These are phyloP conservation scores for Nelumbo lutea DNA, from an alignment of 164 flowering plant genomes.

Conservation along the genomic window DNA sequence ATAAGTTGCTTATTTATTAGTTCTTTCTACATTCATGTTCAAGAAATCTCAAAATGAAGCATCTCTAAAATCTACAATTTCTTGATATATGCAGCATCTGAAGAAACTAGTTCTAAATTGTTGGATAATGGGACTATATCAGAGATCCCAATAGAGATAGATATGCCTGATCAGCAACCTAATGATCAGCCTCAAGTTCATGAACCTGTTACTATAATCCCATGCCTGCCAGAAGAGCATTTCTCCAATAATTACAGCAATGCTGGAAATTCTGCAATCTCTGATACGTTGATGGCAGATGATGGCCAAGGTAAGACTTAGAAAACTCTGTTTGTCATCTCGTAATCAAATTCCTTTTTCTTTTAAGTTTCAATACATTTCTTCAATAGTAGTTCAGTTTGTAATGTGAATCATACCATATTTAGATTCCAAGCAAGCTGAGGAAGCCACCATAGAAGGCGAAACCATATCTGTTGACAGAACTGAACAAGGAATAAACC, in stretches of 20 bases:
- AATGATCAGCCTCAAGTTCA: constrained; percentile 29
- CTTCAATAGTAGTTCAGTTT: background rate
- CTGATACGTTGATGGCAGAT: constrained; percentile 9
- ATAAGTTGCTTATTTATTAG: background rate
- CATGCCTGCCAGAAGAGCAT: constrained; percentile 11
- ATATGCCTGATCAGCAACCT: constrained; percentile 40
- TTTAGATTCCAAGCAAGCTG: constrained; percentile 21
- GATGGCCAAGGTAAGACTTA: constrained; percentile 37
- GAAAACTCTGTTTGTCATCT: background rate
- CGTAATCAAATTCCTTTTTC: background rate
- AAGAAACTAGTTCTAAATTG: constrained; percentile 20
- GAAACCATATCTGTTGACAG: constrained; percentile 18
- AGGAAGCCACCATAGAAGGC: constrained; percentile 29
- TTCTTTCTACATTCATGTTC: background rate
- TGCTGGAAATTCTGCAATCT: constrained; percentile 15
- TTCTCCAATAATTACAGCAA: background rate
- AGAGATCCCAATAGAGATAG: constrained; percentile 41
- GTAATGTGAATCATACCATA: constrained; percentile 6
- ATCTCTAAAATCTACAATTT: background rate
- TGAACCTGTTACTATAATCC: constrained; percentile 13
- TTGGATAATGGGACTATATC: constrained; percentile 26
- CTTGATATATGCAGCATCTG: constrained; percentile 23
- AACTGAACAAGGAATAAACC: constrained; percentile 16
- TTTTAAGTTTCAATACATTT: background rate
- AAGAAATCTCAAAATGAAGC: background rate